These are phyloP conservation scores for Dillenia turbinata DNA, from an alignment of 164 flowering plant genomes.

Conservation along the genomic window DNA sequence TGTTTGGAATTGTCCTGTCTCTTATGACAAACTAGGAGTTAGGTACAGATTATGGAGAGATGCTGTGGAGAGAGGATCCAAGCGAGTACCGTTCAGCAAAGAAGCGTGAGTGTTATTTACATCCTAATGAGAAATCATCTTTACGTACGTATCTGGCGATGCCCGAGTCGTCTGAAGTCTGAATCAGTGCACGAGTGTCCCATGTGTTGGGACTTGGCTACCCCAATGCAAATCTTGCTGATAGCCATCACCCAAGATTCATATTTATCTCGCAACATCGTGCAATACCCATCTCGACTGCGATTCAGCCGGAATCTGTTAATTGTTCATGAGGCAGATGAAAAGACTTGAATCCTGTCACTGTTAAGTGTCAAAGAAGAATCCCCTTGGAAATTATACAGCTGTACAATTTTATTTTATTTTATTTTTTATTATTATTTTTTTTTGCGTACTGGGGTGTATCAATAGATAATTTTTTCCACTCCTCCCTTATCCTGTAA, in stretches of 20 bases:
- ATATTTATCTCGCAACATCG: too few relatives aligned
- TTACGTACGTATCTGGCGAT: too few relatives aligned
- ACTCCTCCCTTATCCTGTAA: neutral
- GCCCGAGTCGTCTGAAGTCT: too few relatives aligned
- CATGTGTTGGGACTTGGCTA: too few relatives aligned
- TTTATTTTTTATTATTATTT: too few relatives aligned
- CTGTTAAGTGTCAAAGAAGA: too few relatives aligned
- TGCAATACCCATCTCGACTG: too few relatives aligned
- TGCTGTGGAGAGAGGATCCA: constrained; percentile 65
- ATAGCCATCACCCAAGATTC: too few relatives aligned
- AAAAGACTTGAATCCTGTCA: constrained; percentile 1
- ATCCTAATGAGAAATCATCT: too few relatives aligned
- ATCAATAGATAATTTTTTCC: constrained; percentile 1
- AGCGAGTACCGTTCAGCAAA: constrained; percentile 46
- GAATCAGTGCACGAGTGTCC: too few relatives aligned
- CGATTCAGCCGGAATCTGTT: constrained; percentile 17
- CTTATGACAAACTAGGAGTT: constrained; percentile 92
- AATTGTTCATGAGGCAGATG: constrained; percentile 18
- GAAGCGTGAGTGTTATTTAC: constrained; percentile 5
- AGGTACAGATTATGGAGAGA: constrained; percentile 94
- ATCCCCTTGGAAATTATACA: constrained; percentile 24
- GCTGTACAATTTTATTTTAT: constrained; percentile 18
- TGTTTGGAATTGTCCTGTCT: constrained; percentile 86
- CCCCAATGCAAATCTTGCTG: too few relatives aligned
- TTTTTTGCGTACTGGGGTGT: constrained; percentile 35